Base-by-base conservation (phyloP, 768 basidiomycete species). In the Dentipellis fragilis region DNA sequence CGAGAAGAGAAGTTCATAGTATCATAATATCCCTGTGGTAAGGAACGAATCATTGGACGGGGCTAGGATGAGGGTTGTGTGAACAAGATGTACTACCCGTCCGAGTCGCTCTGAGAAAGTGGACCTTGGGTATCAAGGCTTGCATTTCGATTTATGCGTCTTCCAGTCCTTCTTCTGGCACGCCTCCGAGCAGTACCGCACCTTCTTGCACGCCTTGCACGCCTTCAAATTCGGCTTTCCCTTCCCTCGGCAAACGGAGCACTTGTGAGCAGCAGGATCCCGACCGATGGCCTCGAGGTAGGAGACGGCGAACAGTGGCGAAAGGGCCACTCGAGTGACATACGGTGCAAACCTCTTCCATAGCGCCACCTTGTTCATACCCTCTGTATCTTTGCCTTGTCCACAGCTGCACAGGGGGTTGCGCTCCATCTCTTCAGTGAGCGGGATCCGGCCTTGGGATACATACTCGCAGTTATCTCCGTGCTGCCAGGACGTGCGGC, bases 351-450 rank as follows among this genome's bases (percentile, higher is more conserved):
- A 62, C 1, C 52, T 36, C 56, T 67, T 65, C 76, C 77, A 82
- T 10, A 61, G 58, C 11, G 59, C 46, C 0, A 64, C 57, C 12
- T 61, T 66, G 0, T 59, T 59, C 57, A 83, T 73, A 0, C 59
- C 64, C 2, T 68, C 74, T 5, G 75, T 65, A 49, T 75, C 72
- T 47, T 80, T 71, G 3, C 80, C 80, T 38, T 65, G 64, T 1
- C 81, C 81, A 49, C 83, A 84, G 2, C 68, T 69, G 58, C 83
- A 85, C 19, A 82, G 64, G 0, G 80, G 79, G 9, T 62, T 62
- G 36, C 66, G 64, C 1, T 68, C 68, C 14, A 71, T 66, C 35
- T 75, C 71, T 10, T 63, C 61, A 34, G 67, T 65, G 3, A 76
- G 65, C 0, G 80, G 79, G 19, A 79, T 66, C 14, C 12, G 40